Evolutionary conservation across 2,329 filamentous ascomycete genomes (phyloP).

Genomic region (Aspergillus ibericus): DNA sequence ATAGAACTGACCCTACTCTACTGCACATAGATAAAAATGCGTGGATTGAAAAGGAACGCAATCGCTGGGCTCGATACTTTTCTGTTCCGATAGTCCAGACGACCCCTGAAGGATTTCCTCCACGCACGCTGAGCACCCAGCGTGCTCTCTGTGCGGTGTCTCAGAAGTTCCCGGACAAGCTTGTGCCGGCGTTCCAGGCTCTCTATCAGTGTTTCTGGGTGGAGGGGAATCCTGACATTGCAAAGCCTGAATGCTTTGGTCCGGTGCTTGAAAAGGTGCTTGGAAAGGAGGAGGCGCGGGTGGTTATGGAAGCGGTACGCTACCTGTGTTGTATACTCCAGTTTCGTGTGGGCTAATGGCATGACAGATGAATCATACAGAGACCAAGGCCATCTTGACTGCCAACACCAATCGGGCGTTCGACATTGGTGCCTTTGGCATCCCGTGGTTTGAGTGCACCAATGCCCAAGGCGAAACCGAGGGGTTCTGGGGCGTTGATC

Average conservation of each 20-base stretch:
- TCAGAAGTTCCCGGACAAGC: slow-evolving; percentile 40
- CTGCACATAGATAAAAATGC: slow-evolving; percentile 55
- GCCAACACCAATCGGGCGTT: slow-evolving; percentile 55
- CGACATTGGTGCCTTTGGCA: slow-evolving; percentile 57
- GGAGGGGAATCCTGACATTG: slow-evolving; percentile 46
- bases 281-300: slow-evolving; percentile 45
- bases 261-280: slow-evolving; percentile 49
- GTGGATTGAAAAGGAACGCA: slow-evolving; percentile 57
- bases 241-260: slow-evolving; percentile 46
- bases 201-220: slow-evolving; percentile 57
- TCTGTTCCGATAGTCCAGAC: slow-evolving; percentile 52
- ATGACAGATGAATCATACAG: slow-evolving; percentile 28
- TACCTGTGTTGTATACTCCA: background rate
- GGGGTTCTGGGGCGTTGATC: slow-evolving; percentile 62
- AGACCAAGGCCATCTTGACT: slow-evolving; percentile 49
- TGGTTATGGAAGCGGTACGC: slow-evolving; percentile 45
- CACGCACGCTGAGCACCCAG: slow-evolving; percentile 52
- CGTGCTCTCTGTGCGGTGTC: slow-evolving; percentile 54
- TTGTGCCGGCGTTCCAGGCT: slow-evolving; percentile 46
- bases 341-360: background rate
- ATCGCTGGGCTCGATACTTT: slow-evolving; percentile 56
- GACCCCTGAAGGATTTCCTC: slow-evolving; percentile 54
- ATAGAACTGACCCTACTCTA: background rate
- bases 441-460: slow-evolving; percentile 61
- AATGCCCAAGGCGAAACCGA: slow-evolving; percentile 56